These are phyloP conservation scores for Cryptosporidium muris DNA, from an alignment of 169 alveolate species.

Conservation along the genomic window DNA sequence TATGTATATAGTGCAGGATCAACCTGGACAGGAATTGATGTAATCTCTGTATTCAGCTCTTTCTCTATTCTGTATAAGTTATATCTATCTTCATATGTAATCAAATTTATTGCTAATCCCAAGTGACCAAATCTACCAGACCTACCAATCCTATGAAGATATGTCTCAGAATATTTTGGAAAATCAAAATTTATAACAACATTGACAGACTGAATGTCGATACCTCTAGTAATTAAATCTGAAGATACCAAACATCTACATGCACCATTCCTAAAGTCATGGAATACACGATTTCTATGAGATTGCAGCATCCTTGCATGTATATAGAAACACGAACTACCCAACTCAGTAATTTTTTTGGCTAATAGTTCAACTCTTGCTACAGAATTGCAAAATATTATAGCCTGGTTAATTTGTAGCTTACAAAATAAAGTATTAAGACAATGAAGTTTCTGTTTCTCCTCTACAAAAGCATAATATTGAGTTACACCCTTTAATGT, in stretches of 20 bases:
- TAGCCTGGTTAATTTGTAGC: constrained; percentile 97
- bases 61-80: constrained; percentile 90
- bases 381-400: constrained; percentile 97
- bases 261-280: constrained; percentile 97
- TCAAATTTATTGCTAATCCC: constrained; percentile 96
- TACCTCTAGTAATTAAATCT: constrained; percentile 98
- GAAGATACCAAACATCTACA: constrained; percentile 91
- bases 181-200: constrained; percentile 99
- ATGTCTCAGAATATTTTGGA: constrained; percentile 95
- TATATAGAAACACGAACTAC: constrained; percentile 96
- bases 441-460: constrained; percentile 97
- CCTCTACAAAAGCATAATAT: constrained; percentile 97
- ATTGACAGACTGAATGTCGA: constrained; percentile 97
- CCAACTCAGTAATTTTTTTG: constrained; percentile 98
- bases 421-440: constrained; percentile 94
- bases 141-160: constrained; percentile 96
- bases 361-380: constrained; percentile 98
- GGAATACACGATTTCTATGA: constrained; percentile 96
- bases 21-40: constrained; percentile 94
- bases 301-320: constrained; percentile 98
- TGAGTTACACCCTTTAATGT: constrained; percentile 98
- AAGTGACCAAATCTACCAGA: constrained; percentile 98
- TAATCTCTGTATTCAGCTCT: constrained; percentile 97
- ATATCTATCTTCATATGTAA: constrained; percentile 94
- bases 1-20: constrained; percentile 90